Base-by-base conservation (phyloP, 441 rosid genomes). In the Gossypium laxum region DNA sequence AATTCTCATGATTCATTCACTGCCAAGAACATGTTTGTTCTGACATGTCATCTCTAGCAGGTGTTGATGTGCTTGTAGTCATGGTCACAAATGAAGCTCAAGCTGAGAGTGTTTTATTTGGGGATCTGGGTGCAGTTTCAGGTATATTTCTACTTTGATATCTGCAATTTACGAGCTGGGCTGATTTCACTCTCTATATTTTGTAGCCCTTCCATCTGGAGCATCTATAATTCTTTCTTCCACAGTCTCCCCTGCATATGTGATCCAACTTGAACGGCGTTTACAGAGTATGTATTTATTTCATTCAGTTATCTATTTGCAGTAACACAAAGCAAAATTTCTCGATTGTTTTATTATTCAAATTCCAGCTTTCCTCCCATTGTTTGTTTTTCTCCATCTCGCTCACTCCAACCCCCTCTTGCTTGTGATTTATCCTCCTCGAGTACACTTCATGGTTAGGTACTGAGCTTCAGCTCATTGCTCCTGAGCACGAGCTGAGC, bases 41-140 rank as follows among this genome's bases (percentile, higher is more conserved):
- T 52, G 52, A 75, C 48, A 50, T 60, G 6, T 73, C 74, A 72
- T 71, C 51, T 72, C 68, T 57, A 76, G 52, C 85, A 93, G 98
- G 86, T 81, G 91, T 87, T 63, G 92, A 91, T 81, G 84, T 91
- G 78, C 90, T 93, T 66, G 83, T 93, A 60, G 72, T 93, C 79
- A 93, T 93, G 97, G 98, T 93, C 71, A 86, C 97, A 72, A 93
- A 91, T 76, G 97, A 93, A 84, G 80, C 80, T 75, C 98, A 91
- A 83, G 98, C 89, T 51, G 97, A 91, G 75, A 81, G 82, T 79
- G 93, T 87, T 60, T 72, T 91, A 70, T 94, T 81, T 73, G 97
- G 98, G 55, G 86, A 91, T 81, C 83, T 71, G 22, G 96, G 97
- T 4, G 98, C 97, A 51, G 84, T 94, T 77, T 28, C 92, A 77